Evolutionary conservation across 2,329 filamentous ascomycete genomes (phyloP), one percentile per base, ranked within the genome.

Genomic region (Xylaria sp.): DNA sequence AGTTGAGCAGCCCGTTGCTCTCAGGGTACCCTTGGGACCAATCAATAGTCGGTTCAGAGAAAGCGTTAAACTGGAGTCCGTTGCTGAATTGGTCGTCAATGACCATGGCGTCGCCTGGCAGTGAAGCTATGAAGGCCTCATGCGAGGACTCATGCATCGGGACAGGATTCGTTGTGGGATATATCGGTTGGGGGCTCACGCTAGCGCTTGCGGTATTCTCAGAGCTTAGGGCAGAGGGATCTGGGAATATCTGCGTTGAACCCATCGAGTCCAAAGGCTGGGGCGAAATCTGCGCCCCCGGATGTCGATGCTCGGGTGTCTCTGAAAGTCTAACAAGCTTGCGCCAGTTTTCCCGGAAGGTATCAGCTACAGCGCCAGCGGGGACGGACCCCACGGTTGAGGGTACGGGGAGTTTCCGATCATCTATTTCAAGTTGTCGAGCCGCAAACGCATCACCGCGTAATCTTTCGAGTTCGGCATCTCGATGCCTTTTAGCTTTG

Each of bases 401-500:
- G 0, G 80, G 80, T 1, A 70, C 66, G 0, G 75, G 72, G 0
- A 78, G 69, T 0, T 57, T 55, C 1, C 67, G 45, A 56, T 82
- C 81, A 1, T 74, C 68, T 3, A 60, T 61, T 34, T 81, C 79
- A 1, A 82, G 69, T 8, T 62, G 34, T 1, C 71, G 71, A 1
- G 77, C 75, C 0, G 73, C 75, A 0, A 39, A 56, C 1, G 69
- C 21, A 50, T 82, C 74, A 0, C 56, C 59, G 0, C 76, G 76
- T 27, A 84, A 70, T 9, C 79, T 72, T 32, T 71, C 67, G 1
- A 83, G 67, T 72, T 84, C 81, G 0, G 70, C 65, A 0, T 76
- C 74, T 3, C 82, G 80, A 65, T 83, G 80, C 14, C 68, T 75
- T 3, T 77, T 75, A 1, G 80, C 81, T 61, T 80, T 80, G 0